A percentile compares a stretch with the other conserved stretches of the same genome.
Conservation (phyloP, 1,284 basidiomycete species). For the Lignosus rhinocerotis region DNA sequence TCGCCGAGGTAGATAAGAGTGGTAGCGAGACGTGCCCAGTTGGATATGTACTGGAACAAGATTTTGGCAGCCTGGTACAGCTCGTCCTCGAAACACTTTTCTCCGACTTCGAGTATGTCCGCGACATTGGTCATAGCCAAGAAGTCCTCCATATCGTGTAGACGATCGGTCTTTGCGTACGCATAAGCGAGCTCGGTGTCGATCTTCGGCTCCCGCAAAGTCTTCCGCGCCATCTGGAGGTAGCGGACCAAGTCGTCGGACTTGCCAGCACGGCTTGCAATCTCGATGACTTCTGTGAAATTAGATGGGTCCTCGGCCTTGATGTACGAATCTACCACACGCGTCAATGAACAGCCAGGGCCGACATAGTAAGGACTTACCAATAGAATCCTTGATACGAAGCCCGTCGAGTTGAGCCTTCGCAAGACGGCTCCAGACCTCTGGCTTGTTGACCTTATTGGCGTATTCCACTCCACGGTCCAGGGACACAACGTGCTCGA, state of each 20-base stretch:
- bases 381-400: constrained; percentile 97
- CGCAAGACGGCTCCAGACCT: constrained; percentile 95
- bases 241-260: constrained; percentile 98
- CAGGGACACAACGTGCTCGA: constrained; percentile 97
- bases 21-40: constrained; percentile 97
- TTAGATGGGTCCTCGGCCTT: constrained; percentile 97
- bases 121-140: constrained; percentile 98
- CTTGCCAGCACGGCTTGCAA: constrained; percentile 94
- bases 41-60: constrained; percentile 95
- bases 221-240: constrained; percentile 99
- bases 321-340: constrained; percentile 87
- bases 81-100: constrained; percentile 99
- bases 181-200: constrained; percentile 97
- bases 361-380: constrained; percentile 40
- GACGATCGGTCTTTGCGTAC: constrained; percentile 94
- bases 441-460: constrained; percentile 94
- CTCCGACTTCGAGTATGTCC: constrained; percentile 93
- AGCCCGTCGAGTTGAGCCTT: constrained; percentile 99
- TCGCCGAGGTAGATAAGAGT: constrained; percentile 98
- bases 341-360: background rate
- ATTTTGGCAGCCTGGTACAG: constrained; percentile 97
- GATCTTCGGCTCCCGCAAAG: constrained; percentile 95
- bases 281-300: constrained; percentile 96
- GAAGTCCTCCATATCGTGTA: constrained; percentile 99
- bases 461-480: constrained; percentile 97